Base-by-base conservation (phyloP, 139 green algal species). In the Chlorella sp. region DNA sequence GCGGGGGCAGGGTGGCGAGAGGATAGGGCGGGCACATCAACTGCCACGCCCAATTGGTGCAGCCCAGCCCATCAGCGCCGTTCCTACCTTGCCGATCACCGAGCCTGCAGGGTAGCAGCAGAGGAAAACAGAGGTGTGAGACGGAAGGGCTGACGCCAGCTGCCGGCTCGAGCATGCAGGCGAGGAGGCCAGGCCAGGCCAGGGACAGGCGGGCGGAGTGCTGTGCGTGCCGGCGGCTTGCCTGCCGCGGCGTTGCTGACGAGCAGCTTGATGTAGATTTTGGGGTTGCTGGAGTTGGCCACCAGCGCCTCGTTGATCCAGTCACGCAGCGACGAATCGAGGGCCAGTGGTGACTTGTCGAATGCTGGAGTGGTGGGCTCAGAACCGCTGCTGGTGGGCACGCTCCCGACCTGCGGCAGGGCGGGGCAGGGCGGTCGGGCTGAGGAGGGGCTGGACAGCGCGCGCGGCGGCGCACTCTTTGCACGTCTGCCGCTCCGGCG, bases 221-320 rank as follows among this genome's bases (percentile, higher is more conserved):
- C 48, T 16, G 9, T 57, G 48, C 48, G 48, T 57, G 48, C 48
- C 48, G 48, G 48, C 48, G 9, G 48, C 48, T 57, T 57, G 48
- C 48, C 48, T 14, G 96, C 96, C 61, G 93, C 92, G 16, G 92
- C 89, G 78, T 97, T 97, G 69, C 88, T 93, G 21, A 98, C 84
- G 28, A 98, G 91, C n/a, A 98, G 93, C 86, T 96, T 97, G 5
- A 88, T n/a, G 42, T 93, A 91, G 4, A 93, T 40, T 26, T 88
- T 87, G 66, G 66, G 80, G 34, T 91, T 88, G 40, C 28, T 83
- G 4, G 73, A 32, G 11, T 60, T 75, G 12, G 68, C 34, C 36
- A 80, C 42, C 66, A 90, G n/a, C 21, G 86, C 48, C 34, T 86
- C 87, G 3, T 40, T 82, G 26, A 90, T 40, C 87, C 87, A 90